Evolutionary conservation across 805 yeast genomes (phyloP).

Genomic region (Metschnikowia shivogae): DNA sequence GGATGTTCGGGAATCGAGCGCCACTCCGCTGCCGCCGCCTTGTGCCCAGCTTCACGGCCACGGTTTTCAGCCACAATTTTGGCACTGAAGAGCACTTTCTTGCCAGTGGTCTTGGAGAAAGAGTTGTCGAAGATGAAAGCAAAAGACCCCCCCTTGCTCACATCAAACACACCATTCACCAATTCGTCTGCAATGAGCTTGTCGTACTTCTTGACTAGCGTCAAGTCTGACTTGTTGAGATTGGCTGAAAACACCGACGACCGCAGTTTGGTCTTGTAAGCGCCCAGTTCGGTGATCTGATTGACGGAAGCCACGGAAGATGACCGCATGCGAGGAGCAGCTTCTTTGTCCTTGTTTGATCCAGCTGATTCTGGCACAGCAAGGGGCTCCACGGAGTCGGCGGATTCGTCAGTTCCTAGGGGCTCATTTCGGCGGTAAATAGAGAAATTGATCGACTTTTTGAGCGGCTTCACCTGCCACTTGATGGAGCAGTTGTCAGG

Average conservation of each 20-base stretch:
- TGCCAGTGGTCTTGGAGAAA: constrained; percentile 78
- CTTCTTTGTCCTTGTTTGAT: not conserved
- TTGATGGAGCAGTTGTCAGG: constrained; percentile 61
- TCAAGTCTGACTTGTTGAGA: constrained; percentile 40
- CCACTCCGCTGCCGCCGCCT: not conserved
- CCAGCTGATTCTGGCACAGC: not conserved
- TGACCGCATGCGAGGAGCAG: constrained; percentile 18
- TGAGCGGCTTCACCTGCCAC: constrained; percentile 79
- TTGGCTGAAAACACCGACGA: constrained; percentile 35
- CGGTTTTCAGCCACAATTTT: constrained; percentile 15
- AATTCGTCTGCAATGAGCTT: constrained; percentile 51
- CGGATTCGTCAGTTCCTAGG: not conserved
- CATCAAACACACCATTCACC: constrained; percentile 58
- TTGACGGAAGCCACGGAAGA: constrained; percentile 34
- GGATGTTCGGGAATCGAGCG: constrained; percentile 2
- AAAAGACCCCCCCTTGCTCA: constrained; percentile 60
- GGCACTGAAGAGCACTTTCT: constrained; percentile 66
- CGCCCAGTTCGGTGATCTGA: constrained; percentile 27
- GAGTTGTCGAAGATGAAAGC: constrained; percentile 93
- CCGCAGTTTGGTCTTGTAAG: constrained; percentile 33
- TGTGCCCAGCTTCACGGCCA: not conserved
- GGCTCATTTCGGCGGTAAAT: constrained; percentile 33
- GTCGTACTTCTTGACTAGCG: constrained; percentile 55
- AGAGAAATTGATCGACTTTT: constrained; percentile 39
- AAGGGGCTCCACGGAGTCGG: not conserved